Percentiles rank a stretch among this genome's conserved stretches.
These are phyloP conservation scores for Kappamyces sp. DNA, from an alignment of 192 early-diverging fungal species.

Conservation along the genomic window DNA sequence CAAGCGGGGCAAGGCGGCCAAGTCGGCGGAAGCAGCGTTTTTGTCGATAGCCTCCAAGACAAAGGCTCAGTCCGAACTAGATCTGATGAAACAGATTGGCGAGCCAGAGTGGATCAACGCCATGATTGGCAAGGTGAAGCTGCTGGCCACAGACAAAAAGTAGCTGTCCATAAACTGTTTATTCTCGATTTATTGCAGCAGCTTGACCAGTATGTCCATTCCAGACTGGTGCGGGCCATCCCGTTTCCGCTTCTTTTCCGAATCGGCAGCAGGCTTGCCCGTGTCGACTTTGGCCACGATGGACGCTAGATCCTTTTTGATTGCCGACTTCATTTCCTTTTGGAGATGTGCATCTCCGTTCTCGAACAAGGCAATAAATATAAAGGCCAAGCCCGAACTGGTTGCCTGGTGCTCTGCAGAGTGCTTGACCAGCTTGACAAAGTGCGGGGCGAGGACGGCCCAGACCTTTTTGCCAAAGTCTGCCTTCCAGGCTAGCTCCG, in stretches of 20 bases:
- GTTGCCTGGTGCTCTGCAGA: conserved; percentile 24
- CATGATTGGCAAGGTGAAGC: conserved; percentile 31
- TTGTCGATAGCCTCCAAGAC: conserved; percentile 24
- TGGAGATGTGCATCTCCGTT: conserved; percentile 12
- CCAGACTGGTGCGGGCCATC: conserved; percentile 4
- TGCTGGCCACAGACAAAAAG: background rate
- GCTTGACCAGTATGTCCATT: conserved; percentile 8
- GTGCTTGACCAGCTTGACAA: conserved; percentile 26
- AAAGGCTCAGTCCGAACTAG: too few species aligned
- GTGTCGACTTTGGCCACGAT: background rate
- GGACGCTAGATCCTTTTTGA: conserved; percentile 11
- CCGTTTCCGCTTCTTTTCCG: conserved; percentile 12
- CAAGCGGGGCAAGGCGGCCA: conserved; percentile 79
- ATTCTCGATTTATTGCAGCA: conserved; percentile 5
- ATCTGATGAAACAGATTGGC: conserved; percentile 19
- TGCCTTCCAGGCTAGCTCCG: conserved; percentile 3
- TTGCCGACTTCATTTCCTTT: conserved; percentile 14
- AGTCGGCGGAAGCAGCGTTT: conserved; percentile 36
- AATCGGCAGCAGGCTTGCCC: background rate
- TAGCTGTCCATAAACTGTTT: too few species aligned
- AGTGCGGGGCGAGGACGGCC: conserved; percentile 16
- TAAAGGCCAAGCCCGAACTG: conserved; percentile 32
- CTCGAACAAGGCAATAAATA: conserved; percentile 35
- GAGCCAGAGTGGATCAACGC: conserved; percentile 27
- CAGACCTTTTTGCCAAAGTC: background rate